Evolutionary conservation across 2,329 filamentous ascomycete genomes (phyloP).

Genomic region (Trichoderma aggressivum): DNA sequence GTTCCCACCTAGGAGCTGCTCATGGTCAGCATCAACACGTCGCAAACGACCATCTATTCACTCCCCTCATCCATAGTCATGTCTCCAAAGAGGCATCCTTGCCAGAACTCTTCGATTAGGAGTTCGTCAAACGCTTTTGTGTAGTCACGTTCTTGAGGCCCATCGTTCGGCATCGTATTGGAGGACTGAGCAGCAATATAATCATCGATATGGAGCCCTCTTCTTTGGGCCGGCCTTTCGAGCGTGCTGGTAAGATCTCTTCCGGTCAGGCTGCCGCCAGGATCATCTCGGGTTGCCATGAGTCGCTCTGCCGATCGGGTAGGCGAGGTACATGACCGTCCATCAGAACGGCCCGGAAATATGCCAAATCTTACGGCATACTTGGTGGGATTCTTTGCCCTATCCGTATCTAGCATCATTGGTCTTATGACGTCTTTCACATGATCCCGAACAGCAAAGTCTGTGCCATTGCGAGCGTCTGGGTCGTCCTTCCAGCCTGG

Average conservation of each 20-base stretch:
- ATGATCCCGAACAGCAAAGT: conserved; percentile 21
- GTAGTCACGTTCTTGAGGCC: background rate
- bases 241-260: conserved; percentile 25
- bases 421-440: conserved; percentile 25
- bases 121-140: conserved; percentile 26
- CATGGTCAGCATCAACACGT: background rate
- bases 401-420: conserved; percentile 26
- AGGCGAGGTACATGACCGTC: conserved; percentile 32
- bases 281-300: background rate
- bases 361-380: conserved; percentile 31
- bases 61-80: conserved; percentile 33
- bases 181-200: conserved; percentile 18
- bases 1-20: conserved; percentile 25
- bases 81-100: conserved; percentile 28
- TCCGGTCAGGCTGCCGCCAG: conserved; percentile 14
- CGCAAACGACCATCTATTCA: background rate
- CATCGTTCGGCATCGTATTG: background rate
- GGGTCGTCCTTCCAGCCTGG: conserved; percentile 28
- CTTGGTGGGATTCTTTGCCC: conserved; percentile 25
- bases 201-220: conserved; percentile 22
- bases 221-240: conserved; percentile 17
- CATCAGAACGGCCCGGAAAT: conserved; percentile 28
- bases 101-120: conserved; percentile 32
- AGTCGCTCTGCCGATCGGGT: conserved; percentile 23
- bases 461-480: conserved; percentile 1